Conservation (phyloP, 768 basidiomycete genomes). For the Collybiopsis luxurians region DNA sequence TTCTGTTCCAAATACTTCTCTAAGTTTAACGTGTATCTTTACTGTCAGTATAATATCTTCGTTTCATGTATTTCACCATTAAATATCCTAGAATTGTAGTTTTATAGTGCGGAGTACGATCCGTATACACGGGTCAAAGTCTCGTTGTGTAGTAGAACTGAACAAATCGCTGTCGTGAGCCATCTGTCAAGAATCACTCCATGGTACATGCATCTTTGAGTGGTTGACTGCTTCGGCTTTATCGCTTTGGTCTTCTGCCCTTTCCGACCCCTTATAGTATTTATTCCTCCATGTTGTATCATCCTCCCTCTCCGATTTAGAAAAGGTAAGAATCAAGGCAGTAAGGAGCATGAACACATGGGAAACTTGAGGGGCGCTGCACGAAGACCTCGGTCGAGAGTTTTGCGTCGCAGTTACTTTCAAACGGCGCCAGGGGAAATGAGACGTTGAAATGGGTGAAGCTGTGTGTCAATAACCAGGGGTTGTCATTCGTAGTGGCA, state of each 20-base stretch:
- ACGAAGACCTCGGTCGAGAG: neutral
- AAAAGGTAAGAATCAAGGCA: neutral
- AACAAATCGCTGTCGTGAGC: no score
- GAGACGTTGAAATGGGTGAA: no score
- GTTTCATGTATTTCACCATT: no score
- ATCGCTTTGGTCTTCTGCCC: neutral
- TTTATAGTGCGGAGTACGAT: neutral
- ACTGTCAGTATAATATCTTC: neutral
- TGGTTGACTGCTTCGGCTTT: neutral
- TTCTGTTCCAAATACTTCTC: neutral
- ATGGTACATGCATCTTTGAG: neutral
- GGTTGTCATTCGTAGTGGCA: no score
- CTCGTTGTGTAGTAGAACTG: no score
- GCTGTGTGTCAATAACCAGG: no score
- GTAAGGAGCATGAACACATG: neutral
- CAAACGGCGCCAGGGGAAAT: no score
- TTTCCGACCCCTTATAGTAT: no score
- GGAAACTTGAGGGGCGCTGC: neutral
- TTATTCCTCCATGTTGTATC: neutral
- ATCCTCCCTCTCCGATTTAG: neutral
- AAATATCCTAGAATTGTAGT: neutral
- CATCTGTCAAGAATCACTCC: neutral
- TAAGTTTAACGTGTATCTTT: neutral
- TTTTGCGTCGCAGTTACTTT: neutral
- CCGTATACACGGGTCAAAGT: no score